Percentiles rank a stretch among this genome's conserved stretches.
Evolutionary conservation across 179 eudicot species (phyloP).

Genomic region (Spinacia oleracea): DNA sequence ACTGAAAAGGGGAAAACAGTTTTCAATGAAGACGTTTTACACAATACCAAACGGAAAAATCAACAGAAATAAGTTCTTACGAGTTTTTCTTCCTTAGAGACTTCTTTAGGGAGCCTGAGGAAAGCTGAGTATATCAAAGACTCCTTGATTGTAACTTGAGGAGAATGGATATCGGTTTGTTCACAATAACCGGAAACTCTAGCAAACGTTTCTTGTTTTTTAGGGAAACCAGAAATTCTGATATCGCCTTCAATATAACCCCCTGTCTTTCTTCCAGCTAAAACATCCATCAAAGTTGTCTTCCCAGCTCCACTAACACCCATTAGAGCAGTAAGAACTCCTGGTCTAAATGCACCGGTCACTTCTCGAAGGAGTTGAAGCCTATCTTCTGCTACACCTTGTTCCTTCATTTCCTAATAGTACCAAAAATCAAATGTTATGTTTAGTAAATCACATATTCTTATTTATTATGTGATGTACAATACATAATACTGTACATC

Average conservation of each 20-base stretch:
- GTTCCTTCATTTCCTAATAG: slow-evolving; percentile 78
- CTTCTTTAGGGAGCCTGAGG: slow-evolving; percentile 82
- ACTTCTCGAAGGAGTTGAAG: slow-evolving; percentile 78
- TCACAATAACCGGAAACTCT: slow-evolving; percentile 94
- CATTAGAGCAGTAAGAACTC: slow-evolving; percentile 89
- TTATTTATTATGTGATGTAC: no score
- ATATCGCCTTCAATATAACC: slow-evolving; percentile 87
- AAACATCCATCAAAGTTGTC: slow-evolving; percentile 90
- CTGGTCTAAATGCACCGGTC: slow-evolving; percentile 85
- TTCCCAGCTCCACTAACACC: slow-evolving; percentile 98
- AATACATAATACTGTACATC: no score
- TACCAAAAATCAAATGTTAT: not conserved
- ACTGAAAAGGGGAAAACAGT: no score
- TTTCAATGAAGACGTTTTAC: no score
- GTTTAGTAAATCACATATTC: slow-evolving; percentile 8
- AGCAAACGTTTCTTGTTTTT: slow-evolving; percentile 87
- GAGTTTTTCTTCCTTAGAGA: slow-evolving; percentile 73
- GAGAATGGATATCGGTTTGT: slow-evolving; percentile 92
- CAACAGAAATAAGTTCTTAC: slow-evolving; percentile 36
- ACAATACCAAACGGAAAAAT: no score
- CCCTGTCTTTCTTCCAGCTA: slow-evolving; percentile 90
- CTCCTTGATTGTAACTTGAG: slow-evolving; percentile 86
- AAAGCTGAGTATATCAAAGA: slow-evolving; percentile 91
- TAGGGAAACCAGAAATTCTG: slow-evolving; percentile 73
- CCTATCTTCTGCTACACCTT: slow-evolving; percentile 73